These are phyloP conservation scores for Penicillium coffeae DNA, from an alignment of 495 filamentous ascomycete genomes.

Conservation along the genomic window DNA sequence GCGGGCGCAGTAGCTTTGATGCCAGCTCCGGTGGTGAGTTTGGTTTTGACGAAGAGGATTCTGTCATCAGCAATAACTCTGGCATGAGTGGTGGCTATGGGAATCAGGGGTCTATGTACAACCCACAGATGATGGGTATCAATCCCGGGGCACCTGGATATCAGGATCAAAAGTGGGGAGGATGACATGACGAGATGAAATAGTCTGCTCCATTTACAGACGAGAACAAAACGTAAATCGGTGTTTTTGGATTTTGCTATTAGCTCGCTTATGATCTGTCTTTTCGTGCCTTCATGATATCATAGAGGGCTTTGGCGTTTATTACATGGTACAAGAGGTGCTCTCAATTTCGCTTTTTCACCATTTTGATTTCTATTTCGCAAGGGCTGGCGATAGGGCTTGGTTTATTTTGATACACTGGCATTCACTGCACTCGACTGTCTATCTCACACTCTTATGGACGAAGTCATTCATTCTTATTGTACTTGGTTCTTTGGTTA, in stretches of 20 bases:
- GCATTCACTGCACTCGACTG: background rate
- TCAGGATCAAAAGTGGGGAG: slow-evolving; percentile 32
- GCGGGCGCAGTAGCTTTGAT: slow-evolving; percentile 84
- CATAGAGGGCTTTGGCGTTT: slow-evolving; percentile 35
- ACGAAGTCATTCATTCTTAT: slow-evolving; percentile 8
- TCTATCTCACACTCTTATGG: slow-evolving; percentile 5
- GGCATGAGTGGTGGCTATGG: slow-evolving; percentile 36
- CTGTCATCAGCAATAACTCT: slow-evolving; percentile 30
- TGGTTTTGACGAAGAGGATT: slow-evolving; percentile 50
- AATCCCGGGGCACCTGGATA: slow-evolving; percentile 33
- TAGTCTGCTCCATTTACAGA: background rate
- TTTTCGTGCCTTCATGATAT: slow-evolving; percentile 6
- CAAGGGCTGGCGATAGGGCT: slow-evolving; percentile 5
- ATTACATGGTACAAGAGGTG: slow-evolving; percentile 23
- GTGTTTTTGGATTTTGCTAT: slow-evolving; percentile 7
- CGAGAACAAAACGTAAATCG: slow-evolving; percentile 1
- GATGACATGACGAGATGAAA: slow-evolving; percentile 7
- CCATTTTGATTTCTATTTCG: slow-evolving; percentile 11
- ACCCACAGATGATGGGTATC: slow-evolving; percentile 30
- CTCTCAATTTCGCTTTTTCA: slow-evolving; percentile 12
- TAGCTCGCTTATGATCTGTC: slow-evolving; percentile 8
- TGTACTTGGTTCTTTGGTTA: too few species aligned
- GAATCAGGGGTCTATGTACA: slow-evolving; percentile 34
- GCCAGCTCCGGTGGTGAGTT: slow-evolving; percentile 67
- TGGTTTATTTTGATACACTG: slow-evolving; percentile 3